Conservation (phyloP, 257 asterid species). For the Pogostemon cablin region DNA sequence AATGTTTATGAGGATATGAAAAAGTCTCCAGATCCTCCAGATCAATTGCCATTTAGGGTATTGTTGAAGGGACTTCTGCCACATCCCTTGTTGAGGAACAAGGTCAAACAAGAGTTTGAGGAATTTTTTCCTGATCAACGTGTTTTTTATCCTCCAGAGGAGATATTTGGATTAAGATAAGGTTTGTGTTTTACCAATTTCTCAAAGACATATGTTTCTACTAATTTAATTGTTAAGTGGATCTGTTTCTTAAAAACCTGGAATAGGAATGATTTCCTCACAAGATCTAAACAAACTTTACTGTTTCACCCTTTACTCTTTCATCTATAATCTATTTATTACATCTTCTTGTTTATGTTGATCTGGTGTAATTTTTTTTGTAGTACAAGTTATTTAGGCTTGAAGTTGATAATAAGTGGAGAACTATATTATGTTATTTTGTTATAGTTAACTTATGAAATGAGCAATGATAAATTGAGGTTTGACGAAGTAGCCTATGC, state of each 20-base stretch:
- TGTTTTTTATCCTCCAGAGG: conserved; percentile 92
- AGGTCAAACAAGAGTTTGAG: conserved; percentile 92
- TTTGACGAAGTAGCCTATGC: too few relatives aligned
- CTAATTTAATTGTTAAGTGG: too few relatives aligned
- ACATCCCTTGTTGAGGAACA: conserved; percentile 87
- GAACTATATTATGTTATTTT: too few relatives aligned
- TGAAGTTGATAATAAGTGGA: too few relatives aligned
- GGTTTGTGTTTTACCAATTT: conserved; percentile 36
- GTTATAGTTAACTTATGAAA: too few relatives aligned
- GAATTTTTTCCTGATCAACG: conserved; percentile 90
- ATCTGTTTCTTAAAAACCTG: background rate
- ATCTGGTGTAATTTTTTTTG: too few relatives aligned
- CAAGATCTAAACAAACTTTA: too few relatives aligned
- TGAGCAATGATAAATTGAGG: too few relatives aligned
- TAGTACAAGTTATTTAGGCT: too few relatives aligned
- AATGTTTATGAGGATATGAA: conserved; percentile 93
- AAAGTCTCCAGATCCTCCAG: conserved; percentile 90
- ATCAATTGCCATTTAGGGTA: conserved; percentile 85
- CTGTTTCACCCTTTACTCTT: too few relatives aligned
- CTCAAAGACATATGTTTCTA: background rate
- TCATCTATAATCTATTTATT: too few relatives aligned
- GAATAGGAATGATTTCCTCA: background rate
- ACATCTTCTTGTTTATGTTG: too few relatives aligned
- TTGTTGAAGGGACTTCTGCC: conserved; percentile 93
- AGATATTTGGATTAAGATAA: conserved; percentile 88